Evolutionary conservation across 2,329 filamentous ascomycete genomes (phyloP).

Genomic region (Fusarium sp.): DNA sequence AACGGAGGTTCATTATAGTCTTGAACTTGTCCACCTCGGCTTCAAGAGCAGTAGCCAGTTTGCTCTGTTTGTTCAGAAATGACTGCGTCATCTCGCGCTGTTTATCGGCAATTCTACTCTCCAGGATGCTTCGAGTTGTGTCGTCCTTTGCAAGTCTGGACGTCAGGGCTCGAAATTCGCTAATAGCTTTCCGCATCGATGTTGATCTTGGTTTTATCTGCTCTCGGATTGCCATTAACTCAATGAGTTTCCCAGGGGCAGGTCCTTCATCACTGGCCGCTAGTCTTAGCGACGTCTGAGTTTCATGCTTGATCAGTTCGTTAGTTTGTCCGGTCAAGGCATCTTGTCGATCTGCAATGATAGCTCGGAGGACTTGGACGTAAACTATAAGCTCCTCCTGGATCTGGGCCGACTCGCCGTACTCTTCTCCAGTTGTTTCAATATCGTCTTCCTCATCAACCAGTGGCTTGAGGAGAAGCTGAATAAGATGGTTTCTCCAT

Average conservation of each 20-base stretch:
- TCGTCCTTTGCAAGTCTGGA: conserved; percentile 57
- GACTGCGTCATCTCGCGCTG: conserved; percentile 71
- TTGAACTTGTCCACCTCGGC: conserved; percentile 82
- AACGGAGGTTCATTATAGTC: conserved; percentile 81
- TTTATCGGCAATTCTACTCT: conserved; percentile 71
- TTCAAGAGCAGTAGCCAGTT: conserved; percentile 62
- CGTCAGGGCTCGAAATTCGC: conserved; percentile 75
- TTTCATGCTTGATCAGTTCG: conserved; percentile 78
- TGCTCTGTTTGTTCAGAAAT: conserved; percentile 62
- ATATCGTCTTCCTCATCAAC: conserved; percentile 81
- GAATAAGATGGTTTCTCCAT: conserved; percentile 79
- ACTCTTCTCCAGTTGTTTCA: conserved; percentile 88
- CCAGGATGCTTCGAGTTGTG: conserved; percentile 68
- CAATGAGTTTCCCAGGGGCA: conserved; percentile 70
- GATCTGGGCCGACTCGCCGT: conserved; percentile 84
- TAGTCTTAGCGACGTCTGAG: conserved; percentile 67
- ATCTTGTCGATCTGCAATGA: conserved; percentile 81
- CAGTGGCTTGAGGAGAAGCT: conserved; percentile 77
- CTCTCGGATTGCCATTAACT: conserved; percentile 61
- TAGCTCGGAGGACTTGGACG: conserved; percentile 78
- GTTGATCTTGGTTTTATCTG: conserved; percentile 64
- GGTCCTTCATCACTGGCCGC: conserved; percentile 75
- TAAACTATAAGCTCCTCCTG: conserved; percentile 93
- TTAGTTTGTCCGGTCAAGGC: conserved; percentile 83
- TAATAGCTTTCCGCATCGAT: conserved; percentile 77